Base-by-base conservation (phyloP, 768 basidiomycete species). In the Tricholoma furcatifolium region DNA sequence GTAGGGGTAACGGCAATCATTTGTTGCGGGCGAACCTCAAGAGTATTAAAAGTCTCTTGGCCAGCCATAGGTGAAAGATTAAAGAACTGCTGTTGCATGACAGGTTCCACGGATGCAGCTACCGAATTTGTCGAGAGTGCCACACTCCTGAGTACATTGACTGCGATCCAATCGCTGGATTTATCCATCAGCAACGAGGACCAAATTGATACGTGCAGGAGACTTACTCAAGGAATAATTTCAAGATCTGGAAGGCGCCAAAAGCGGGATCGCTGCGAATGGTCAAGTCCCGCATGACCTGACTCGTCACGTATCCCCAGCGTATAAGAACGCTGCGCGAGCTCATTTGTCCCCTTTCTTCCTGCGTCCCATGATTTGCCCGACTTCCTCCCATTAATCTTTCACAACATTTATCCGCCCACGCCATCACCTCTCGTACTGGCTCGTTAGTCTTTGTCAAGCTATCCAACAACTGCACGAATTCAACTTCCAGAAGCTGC, bases 251-350 rank as follows among this genome's bases (percentile, higher is more conserved):
- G 74, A 93, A 94, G 15, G 93, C 89, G 47, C 92, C 92, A 60
- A 94, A 94, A 3, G 91, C 88, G 48, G 91, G 91, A 70, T 94
- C 91, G 60, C 91, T 93, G 57, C 91, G 85, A 59, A 94, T 93
- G 9, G 91, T 93, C 67, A 94, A 74, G 70, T 94, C 92, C 61
- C 92, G 78, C 91, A 93, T 94, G 61, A 94, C 84, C 69, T 94
- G 91, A 69, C 88, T 90, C 15, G 91, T 93, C 65, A 93, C 92
- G 70, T 93, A 93, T 45, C 91, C 89, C 91, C 91, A 93, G 50
- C 91, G 84, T 67, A 93, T 91, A 64, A 94, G 76, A 48, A 93
- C 82, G 65, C 90, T 92, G 57, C 92, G 77, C 43, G 91, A 91
- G 67, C 88, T 91, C 87, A 93, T 84, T 14, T 85, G 83, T 53